Evolutionary conservation across 495 filamentous ascomycete genomes (phyloP), one percentile per base, ranked within the genome.

Genomic region (Penicillium fimorum): DNA sequence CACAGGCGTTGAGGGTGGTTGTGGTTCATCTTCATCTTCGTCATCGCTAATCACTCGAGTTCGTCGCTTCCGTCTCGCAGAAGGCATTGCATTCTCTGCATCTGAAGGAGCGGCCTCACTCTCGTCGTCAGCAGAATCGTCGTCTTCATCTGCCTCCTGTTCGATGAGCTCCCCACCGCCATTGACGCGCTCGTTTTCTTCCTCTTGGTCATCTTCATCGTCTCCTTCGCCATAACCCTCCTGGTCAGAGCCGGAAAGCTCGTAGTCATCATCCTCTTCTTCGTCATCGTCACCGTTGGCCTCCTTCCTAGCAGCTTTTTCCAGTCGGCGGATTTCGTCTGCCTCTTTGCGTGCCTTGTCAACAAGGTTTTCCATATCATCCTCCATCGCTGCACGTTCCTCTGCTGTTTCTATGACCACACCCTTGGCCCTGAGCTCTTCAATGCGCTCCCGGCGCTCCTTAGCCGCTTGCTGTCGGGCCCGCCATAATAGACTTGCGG

Each of bases 351-450:
- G 79, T 20, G 92, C 94, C 59, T 86, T 90, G 27, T 92, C 87
- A 32, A 98, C 78, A 37, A 97, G 78, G 60, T 96, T 85, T 58
- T 97, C 95, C 20, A 96, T 82, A 55, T 92, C 84, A 25, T 87
- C 84, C 65, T 87, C 83, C 66, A 93, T 87, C 12, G 84, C 84
- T 59, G 88, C 86, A 55, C 89, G 80, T 61, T 99, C 92, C 69
- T 96, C 94, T 5, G 85, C 82, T 1, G 90, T 96, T 60, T 89
- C 87, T n/a, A 97, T 76, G 41, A 88, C 74, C 15, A 97, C 78
- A 30, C 94, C 94, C 66, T 87, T 89, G 18, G 86, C 84, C 52
- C 82, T 79, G 24, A 97, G 77, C 56, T 87, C 83, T 56, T 89
- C 83, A 15, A 97, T 80, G 54, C 86, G 87, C 60, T 90, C 87